Evolutionary conservation across 495 filamentous ascomycete species (phyloP).

Genomic region (Terfezia claveryi): DNA sequence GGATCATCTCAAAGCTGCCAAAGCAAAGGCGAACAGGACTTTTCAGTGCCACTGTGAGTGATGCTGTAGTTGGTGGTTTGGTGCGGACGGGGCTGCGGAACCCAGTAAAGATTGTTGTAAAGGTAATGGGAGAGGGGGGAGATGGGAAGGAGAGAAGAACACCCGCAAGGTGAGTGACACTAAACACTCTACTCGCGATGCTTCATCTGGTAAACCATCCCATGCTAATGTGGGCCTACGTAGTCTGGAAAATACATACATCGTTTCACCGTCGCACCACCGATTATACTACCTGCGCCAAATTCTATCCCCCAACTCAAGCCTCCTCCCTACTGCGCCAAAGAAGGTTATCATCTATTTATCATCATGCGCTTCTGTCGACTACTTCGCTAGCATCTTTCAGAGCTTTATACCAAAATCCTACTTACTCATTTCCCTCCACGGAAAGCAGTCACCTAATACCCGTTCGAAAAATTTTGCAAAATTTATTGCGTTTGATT

Average conservation of each 20-base stretch:
- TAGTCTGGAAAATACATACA: conserved; percentile 73
- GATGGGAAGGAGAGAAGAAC: conserved; percentile 67
- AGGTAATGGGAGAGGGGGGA: conserved; percentile 42
- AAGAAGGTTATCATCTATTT: conserved; percentile 84
- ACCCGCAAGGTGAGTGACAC: conserved; percentile 37
- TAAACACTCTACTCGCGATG: not conserved
- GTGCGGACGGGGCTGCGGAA: conserved; percentile 83
- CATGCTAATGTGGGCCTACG: not conserved
- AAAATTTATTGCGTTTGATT: conserved; percentile 39
- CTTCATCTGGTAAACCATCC: conserved; percentile 1
- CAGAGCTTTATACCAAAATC: conserved; percentile 37
- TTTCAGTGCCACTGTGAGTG: conserved; percentile 80
- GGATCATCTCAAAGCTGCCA: conserved; percentile 61
- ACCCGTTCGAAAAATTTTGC: conserved; percentile 61
- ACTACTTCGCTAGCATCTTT: conserved; percentile 66
- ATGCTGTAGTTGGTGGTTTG: conserved; percentile 66
- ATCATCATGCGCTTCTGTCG: conserved; percentile 84
- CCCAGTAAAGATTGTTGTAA: conserved; percentile 79
- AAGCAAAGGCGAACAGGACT: conserved; percentile 86
- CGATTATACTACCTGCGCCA: conserved; percentile 53
- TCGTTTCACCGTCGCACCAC: conserved; percentile 47
- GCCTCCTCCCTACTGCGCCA: conserved; percentile 27
- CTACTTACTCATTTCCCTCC: conserved; percentile 54
- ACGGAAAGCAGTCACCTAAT: conserved; percentile 69
- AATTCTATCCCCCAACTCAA: conserved; percentile 41